Base-by-base conservation (phyloP, 176 grass and related monocot genomes). In the Oryza rufipogon region DNA sequence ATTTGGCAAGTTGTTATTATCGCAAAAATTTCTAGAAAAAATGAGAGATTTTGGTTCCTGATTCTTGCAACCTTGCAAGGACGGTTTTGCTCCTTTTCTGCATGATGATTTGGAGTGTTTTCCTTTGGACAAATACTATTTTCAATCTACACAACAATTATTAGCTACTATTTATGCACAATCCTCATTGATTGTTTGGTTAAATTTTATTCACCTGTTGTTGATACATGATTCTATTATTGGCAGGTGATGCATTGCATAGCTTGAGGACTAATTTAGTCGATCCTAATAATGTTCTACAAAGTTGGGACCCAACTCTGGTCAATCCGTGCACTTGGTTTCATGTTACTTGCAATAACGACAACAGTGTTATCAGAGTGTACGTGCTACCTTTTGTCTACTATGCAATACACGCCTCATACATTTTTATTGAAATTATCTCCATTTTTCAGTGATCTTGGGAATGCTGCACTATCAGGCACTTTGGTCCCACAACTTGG, bases 281-380 rank as follows among this genome's bases (percentile, higher is more conserved):
- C 79, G 92, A 97, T 90, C 95, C 95, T 45, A 97, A 97, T 71
- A 97, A 97, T 89, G 95, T 97, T 68, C 88, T 97, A 47, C 95
- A 97, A 87, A 97, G 95, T 84, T 97, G 95, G 95, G 95, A 97
- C 80, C 90, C 92, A 45, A 97, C 95, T 75, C 78, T 97, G 75
- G 95, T 97, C 66, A 97, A 97, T 83, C 95, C 95, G 1, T 97
- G 95, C 82, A 94, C 95, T 81, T 97, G 95, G 92, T 97, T 97
- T 86, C 95, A 94, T 82, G 95, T 97, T 52, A 97, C 95, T 47
- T 97, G 95, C 80, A 97, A 97, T 19, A 97, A 92, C n/a, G 95
- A 97, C 80, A 97, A 97, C 86, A 97, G 92, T 68, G 95, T 97
- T 82, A 97, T 97, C 78, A 92, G 95, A 94, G 95, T 97, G 95